Evolutionary conservation across 2,329 filamentous ascomycete genomes (phyloP).

Genomic region (Podosphaera fusca): DNA sequence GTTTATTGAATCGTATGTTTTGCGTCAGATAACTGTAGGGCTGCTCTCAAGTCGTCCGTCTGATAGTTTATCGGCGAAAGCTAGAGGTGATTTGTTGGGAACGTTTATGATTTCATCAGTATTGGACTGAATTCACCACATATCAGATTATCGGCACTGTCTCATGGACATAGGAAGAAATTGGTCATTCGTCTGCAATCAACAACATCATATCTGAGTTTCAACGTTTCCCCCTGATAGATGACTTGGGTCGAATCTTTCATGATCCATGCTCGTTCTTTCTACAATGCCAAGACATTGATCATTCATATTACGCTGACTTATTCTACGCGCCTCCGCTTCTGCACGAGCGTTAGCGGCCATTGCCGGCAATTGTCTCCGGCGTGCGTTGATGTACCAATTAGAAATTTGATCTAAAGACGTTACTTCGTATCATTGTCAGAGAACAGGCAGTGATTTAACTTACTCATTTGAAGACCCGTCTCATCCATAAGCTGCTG

Average conservation of each 20-base stretch:
- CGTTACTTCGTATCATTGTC: not conserved
- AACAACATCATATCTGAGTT: not conserved
- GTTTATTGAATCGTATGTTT: too few relatives aligned
- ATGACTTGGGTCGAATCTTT: not conserved
- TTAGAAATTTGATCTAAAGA: slow-evolving; percentile 44
- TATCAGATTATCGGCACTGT: too few relatives aligned
- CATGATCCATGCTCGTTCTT: not conserved
- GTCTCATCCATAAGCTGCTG: slow-evolving; percentile 57
- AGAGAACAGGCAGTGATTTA: slow-evolving; percentile 2
- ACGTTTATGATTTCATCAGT: too few relatives aligned
- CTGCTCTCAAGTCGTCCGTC: too few relatives aligned
- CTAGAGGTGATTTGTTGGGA: too few relatives aligned
- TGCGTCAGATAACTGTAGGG: too few relatives aligned
- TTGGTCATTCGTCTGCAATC: too few relatives aligned
- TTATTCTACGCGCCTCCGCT: slow-evolving; percentile 4
- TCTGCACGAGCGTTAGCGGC: slow-evolving; percentile 25
- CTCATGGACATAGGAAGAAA: too few relatives aligned
- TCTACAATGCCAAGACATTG: not conserved
- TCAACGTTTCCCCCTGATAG: not conserved
- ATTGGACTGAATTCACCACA: too few relatives aligned
- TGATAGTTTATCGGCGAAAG: too few relatives aligned
- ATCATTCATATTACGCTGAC: not conserved
- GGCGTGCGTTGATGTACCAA: slow-evolving; percentile 60
- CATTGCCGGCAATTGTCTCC: slow-evolving; percentile 38
- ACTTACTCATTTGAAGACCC: slow-evolving; percentile 54